Evolutionary conservation across 768 basidiomycete species (phyloP), one percentile per base, ranked within the genome.

Genomic region (Pleurotus giganteus): DNA sequence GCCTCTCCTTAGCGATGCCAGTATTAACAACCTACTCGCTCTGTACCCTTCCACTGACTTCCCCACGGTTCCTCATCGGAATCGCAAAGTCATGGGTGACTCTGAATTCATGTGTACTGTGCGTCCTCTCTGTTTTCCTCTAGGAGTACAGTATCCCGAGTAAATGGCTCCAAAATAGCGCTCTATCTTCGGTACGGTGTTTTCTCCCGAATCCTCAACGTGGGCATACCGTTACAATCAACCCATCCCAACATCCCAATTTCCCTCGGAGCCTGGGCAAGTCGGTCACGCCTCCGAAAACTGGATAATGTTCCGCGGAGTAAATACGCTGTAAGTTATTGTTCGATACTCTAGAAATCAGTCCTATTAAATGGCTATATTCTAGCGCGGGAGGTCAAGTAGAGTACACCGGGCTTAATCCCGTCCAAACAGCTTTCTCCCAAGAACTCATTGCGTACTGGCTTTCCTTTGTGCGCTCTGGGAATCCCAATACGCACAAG

Each of bases 231-330:
- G 83, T 26, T 84, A 83, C 64, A 84, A 85, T 64, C 79, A 84
- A 56, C 68, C 72, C 4, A 82, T 49, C 78, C 78, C 0, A 17
- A 12, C 15, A 23, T 17, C 1, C 29, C 15, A 15, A n/a, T 24
- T 27, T 57, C 59, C 3, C 67, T 67, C 9, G 13, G 31, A 32
- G 31, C 67, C 67, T n/a, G 47, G 63, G 1, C 67, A 46, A 6
- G 77, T 81, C 0, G 65, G 50, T 1, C 83, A 85, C 57, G 75
- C 84, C 5, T 74, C 84, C 0, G 85, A 84, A 62, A 84, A 86
- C 59, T 85, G 80, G 78, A 84, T 83, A 80, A 81, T 85, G 83
- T 84, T 83, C 69, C 64, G 65, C 19, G 84, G 85, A 2, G 77
- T 73, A 2, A 79, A 80, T 55, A 83, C 82, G 27, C 83, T 84